Evolutionary conservation across 2,329 filamentous ascomycete genomes (phyloP), one percentile per base, ranked within the genome.

Genomic region (Fusarium sp.): DNA sequence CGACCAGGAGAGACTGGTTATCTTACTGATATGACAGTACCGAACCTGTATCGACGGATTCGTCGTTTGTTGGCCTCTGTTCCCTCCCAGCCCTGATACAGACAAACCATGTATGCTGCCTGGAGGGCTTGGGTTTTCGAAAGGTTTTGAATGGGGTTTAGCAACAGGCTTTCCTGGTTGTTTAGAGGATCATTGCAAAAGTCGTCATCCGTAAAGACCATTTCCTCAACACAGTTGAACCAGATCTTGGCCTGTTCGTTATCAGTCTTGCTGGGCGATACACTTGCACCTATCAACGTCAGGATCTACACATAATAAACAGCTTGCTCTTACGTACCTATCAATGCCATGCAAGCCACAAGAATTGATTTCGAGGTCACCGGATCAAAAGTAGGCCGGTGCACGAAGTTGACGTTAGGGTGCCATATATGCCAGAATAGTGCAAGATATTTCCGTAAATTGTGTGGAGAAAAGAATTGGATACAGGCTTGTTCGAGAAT

Each of bases 361-460:
- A 64, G 20, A 5, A 28, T 42, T 0, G 61, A 30, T 13, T 64
- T 64, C 0, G 24, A 30, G 7, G 24, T 62, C 0, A 8, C n/a
- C 2, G 42, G 34, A 7, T 64, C 36, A 5, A 62, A 64, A 1
- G 61, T 51, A 15, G 61, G 61, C 2, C 15, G 20, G 30, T 64
- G 61, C 8, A 64, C 36, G 1, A 62, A 64, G 15, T 64, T 64
- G 13, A 62, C 56, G 4, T 64, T 64, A 0, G 61, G 61, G 13
- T 64, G 56, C 61, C 61, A 64, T 3, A 62, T 62, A 18, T 64
- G 61, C 57, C 61, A 62, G 24, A 62, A 64, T 2, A 64, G n/a
- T 6, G 42, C 24, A 1, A 64, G 24, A 4, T 50, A 42, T 12
- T 36, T 64, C 10, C 61, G 36, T 3, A 64, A 9, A 6, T 64